Percentiles rank a stretch among this genome's conserved stretches.
phyloP scores from a whole-genome alignment of 768 basidiomycete species.

The Calocera cornea region DNA sequence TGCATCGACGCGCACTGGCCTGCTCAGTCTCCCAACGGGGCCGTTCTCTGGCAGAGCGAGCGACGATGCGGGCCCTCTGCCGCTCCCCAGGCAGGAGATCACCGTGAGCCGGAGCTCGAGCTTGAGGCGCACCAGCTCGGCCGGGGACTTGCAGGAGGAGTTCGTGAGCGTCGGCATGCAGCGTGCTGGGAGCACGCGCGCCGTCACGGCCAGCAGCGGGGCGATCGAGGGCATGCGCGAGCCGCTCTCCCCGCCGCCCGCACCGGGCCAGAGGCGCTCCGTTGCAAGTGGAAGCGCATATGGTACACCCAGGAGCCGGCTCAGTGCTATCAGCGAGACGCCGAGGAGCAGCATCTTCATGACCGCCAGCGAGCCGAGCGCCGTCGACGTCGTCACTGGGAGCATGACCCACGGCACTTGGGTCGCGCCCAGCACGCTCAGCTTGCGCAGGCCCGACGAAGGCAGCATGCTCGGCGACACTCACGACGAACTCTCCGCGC shows the following conservation, averaged over 20 bases:
- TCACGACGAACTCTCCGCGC: conserved; percentile 24
- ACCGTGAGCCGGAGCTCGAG: conserved; percentile 49
- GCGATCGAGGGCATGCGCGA: conserved; percentile 4
- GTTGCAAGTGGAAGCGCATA: neutral
- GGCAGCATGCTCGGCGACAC: conserved; percentile 47
- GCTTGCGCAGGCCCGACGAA: conserved; percentile 39
- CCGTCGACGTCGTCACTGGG: conserved; percentile 10
- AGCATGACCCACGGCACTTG: conserved; percentile 27
- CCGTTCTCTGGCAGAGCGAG: neutral
- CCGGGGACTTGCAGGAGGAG: conserved; percentile 60
- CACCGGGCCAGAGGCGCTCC: neutral
- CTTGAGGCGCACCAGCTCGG: conserved; percentile 51
- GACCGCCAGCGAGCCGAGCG: conserved; percentile 3
- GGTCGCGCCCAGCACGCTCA: conserved; percentile 37
- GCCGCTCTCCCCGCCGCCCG: neutral
- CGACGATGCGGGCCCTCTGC: neutral
- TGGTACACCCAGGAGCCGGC: neutral
- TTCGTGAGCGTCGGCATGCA: conserved; percentile 36
- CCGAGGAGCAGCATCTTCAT: conserved; percentile 1
- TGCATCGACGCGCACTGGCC: neutral
- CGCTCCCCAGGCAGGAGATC: conserved; percentile 26
- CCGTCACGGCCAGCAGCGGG: conserved; percentile 9
- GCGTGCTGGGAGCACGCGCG: conserved; percentile 11
- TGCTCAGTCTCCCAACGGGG: neutral
- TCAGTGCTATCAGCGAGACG: neutral